Percentiles rank a stretch among this genome's conserved stretches.
These are phyloP conservation scores for Cinchona pubescens DNA, from an alignment of 257 asterid genomes.

Conservation along the genomic window DNA sequence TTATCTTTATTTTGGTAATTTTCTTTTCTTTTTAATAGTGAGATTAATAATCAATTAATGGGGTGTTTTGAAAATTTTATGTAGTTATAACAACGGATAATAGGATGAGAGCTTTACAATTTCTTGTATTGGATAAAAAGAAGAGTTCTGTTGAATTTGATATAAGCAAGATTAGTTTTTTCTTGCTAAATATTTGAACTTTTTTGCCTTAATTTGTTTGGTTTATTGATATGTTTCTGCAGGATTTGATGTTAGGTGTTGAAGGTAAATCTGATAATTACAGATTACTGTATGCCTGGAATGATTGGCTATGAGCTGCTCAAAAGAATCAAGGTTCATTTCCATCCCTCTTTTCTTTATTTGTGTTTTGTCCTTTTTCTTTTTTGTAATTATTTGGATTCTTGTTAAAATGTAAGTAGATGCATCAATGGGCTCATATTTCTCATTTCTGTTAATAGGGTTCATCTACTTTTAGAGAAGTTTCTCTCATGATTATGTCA, in stretches of 20 bases:
- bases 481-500: slow-evolving; percentile 87
- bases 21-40: too few species aligned
- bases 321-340: slow-evolving; percentile 68
- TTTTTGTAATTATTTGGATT: too few species aligned
- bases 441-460: slow-evolving; percentile 50
- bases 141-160: slow-evolving; percentile 54
- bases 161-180: slow-evolving; percentile 32
- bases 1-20: neutral
- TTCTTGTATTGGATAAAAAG: slow-evolving; percentile 74
- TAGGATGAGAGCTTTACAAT: slow-evolving; percentile 82
- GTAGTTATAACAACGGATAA: slow-evolving; percentile 89
- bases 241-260: slow-evolving; percentile 44
- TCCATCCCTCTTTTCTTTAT: neutral
- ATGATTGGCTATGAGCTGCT: slow-evolving; percentile 90
- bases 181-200: neutral
- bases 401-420: neutral
- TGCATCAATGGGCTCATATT: neutral
- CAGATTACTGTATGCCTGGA: slow-evolving; percentile 96
- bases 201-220: neutral
- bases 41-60: neutral
- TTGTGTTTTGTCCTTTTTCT: too few species aligned
- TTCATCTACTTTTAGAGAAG: slow-evolving; percentile 67
- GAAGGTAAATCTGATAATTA: slow-evolving; percentile 83
- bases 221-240: slow-evolving; percentile 3
- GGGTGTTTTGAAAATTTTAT: slow-evolving; percentile 17